These are phyloP conservation scores for Tolypocladium pustulatum DNA, from an alignment of 2,329 filamentous ascomycete genomes.

Conservation along the genomic window DNA sequence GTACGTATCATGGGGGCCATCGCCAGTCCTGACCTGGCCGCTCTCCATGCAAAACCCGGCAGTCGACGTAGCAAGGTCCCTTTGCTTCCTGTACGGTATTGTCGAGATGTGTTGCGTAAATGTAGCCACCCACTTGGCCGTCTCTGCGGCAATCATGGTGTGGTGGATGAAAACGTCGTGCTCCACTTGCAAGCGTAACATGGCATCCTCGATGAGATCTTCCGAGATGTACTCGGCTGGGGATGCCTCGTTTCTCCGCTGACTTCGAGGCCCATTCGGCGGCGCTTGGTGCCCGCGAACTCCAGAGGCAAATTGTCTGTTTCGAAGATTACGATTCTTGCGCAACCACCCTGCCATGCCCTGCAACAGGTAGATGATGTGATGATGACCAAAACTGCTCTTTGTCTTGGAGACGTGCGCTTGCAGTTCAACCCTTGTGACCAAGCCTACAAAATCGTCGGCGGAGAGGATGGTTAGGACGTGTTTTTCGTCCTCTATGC, in stretches of 20 bases:
- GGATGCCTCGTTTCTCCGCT: constrained; percentile 28
- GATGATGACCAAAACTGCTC: constrained; percentile 38
- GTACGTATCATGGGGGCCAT: constrained; percentile 56
- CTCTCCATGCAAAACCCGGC: constrained; percentile 69
- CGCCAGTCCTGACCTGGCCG: constrained; percentile 64
- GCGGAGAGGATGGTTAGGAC: constrained; percentile 52
- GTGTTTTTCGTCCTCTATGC: constrained; percentile 46
- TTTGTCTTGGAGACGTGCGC: constrained; percentile 47
- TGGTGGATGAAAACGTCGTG: constrained; percentile 63
- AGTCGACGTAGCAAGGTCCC: constrained; percentile 36
- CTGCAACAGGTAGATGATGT: constrained; percentile 62
- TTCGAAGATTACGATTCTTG: constrained; percentile 57
- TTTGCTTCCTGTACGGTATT: constrained; percentile 56
- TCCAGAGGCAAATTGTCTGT: constrained; percentile 55
- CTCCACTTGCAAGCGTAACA: constrained; percentile 58
- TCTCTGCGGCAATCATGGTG: constrained; percentile 48
- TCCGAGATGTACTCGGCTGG: constrained; percentile 48
- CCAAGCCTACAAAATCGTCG: constrained; percentile 54
- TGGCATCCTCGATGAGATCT: constrained; percentile 57
- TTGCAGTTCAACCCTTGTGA: constrained; percentile 41
- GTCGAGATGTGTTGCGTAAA: constrained; percentile 75
- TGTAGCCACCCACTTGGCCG: constrained; percentile 59
- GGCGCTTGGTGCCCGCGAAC: constrained; percentile 39
- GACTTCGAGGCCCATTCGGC: constrained; percentile 14
- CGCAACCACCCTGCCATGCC: constrained; percentile 56